These are phyloP conservation scores for Umbelopsis sp. DNA, from an alignment of 371 early-diverging fungal species.

Conservation along the genomic window DNA sequence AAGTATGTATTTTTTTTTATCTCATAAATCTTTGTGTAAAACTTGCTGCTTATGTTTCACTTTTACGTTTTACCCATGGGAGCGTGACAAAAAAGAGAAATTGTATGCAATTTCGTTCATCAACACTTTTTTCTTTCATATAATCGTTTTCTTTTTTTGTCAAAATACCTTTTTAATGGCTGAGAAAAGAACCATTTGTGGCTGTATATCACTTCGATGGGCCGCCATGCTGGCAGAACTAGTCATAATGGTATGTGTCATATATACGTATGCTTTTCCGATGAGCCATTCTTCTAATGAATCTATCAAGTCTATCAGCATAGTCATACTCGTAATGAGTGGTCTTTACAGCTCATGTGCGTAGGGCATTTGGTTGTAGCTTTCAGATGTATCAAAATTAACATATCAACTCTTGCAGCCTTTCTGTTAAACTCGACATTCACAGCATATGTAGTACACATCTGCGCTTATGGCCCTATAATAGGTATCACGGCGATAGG, in stretches of 20 bases:
- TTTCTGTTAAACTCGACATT: background rate
- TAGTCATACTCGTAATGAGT: background rate
- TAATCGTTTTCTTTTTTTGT: background rate
- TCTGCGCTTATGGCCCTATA: background rate
- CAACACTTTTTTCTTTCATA: no score
- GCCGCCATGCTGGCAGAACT: background rate
- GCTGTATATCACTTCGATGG: background rate
- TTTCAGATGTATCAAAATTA: no score
- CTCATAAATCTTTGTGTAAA: no score
- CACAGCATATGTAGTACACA: background rate
- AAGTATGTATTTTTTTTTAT: no score
- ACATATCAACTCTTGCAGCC: background rate
- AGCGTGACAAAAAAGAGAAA: background rate
- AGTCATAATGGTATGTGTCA: background rate
- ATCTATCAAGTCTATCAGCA: background rate
- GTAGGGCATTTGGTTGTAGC: background rate
- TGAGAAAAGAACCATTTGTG: background rate
- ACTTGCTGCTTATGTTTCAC: no score
- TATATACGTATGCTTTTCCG: no score
- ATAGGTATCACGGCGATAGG: background rate
- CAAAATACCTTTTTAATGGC: background rate
- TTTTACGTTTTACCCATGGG: no score
- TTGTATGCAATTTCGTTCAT: background rate
- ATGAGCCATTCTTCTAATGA: background rate
- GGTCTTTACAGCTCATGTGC: background rate